Evolutionary conservation across 2,329 filamentous ascomycete genomes (phyloP).

Genomic region (Neofusicoccum cordaticola): DNA sequence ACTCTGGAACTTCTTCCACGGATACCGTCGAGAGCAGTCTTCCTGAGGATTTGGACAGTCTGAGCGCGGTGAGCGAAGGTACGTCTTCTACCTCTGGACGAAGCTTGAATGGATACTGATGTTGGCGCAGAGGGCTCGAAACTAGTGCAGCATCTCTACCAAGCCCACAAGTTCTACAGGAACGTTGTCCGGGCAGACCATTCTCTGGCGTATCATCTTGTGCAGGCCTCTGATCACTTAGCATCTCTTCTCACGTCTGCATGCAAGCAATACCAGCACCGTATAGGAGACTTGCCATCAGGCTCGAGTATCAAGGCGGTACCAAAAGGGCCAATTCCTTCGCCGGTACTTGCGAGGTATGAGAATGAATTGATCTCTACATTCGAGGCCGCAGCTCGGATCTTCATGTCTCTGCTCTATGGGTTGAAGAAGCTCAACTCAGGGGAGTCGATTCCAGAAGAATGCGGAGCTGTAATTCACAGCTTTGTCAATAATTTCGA

Average conservation of each 20-base stretch:
- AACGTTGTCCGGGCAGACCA: slow-evolving; percentile 17
- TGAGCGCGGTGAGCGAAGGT: neutral
- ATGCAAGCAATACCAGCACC: slow-evolving; percentile 19
- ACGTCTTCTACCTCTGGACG: neutral
- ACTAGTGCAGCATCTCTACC: slow-evolving; percentile 26
- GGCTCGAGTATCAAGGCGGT: neutral
- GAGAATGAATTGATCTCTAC: neutral
- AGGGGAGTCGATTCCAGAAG: slow-evolving; percentile 19
- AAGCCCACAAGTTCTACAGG: slow-evolving; percentile 29
- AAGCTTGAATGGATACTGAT: neutral
- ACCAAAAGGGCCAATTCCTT: neutral
- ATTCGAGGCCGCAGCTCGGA: slow-evolving; percentile 29
- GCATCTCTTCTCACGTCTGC: slow-evolving; percentile 26
- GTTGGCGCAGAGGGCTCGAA: neutral
- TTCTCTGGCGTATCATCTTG: slow-evolving; percentile 27
- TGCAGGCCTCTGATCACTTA: slow-evolving; percentile 25
- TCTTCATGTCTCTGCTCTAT: slow-evolving; percentile 32
- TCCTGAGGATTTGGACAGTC: neutral
- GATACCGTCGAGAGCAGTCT: neutral
- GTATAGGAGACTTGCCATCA: neutral
- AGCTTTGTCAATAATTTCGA: slow-evolving; percentile 39
- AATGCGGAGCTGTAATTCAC: slow-evolving; percentile 28
- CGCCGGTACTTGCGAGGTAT: neutral
- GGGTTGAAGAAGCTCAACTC: slow-evolving; percentile 27
- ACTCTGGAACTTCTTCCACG: neutral